A percentile compares a stretch with the other conserved stretches of the same genome.
Evolutionary conservation across 1,284 basidiomycete species (phyloP).

Genomic region (Phlebopus sp.): DNA sequence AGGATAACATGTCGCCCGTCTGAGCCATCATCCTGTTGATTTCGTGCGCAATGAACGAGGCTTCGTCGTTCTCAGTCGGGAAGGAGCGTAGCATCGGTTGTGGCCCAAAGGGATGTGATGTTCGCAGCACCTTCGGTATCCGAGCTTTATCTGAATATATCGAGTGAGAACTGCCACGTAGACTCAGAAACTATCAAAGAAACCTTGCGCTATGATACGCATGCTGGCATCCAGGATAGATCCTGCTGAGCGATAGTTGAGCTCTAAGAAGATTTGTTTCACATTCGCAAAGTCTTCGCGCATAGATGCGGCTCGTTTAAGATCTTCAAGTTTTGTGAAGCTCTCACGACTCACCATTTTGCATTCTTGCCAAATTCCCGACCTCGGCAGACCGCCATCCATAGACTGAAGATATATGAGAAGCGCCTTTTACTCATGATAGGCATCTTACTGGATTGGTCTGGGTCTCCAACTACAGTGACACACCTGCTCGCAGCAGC

Average conservation of each 20-base stretch:
- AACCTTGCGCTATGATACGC: slow-evolving; percentile 82
- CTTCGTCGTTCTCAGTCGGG: slow-evolving; percentile 56
- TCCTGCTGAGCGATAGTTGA: slow-evolving; percentile 87
- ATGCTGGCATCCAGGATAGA: slow-evolving; percentile 75
- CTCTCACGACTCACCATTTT: slow-evolving; percentile 42
- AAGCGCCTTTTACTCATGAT: background rate
- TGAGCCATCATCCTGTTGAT: slow-evolving; percentile 77
- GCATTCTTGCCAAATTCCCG: slow-evolving; percentile 78
- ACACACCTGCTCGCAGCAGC: slow-evolving; percentile 56
- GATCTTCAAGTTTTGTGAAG: background rate
- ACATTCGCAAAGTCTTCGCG: slow-evolving; percentile 63
- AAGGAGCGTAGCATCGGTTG: slow-evolving; percentile 54
- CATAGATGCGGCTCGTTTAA: background rate
- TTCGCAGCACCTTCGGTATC: slow-evolving; percentile 74
- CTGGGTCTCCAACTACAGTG: slow-evolving; percentile 89
- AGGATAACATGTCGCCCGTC: slow-evolving; percentile 70
- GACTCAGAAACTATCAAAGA: slow-evolving; percentile 5
- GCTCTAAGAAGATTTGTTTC: slow-evolving; percentile 73
- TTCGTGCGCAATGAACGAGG: slow-evolving; percentile 72
- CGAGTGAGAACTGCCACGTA: background rate
- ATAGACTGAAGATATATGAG: slow-evolving; percentile 52
- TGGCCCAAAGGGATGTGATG: slow-evolving; percentile 66
- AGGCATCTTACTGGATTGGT: slow-evolving; percentile 71
- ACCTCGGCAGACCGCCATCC: slow-evolving; percentile 89
- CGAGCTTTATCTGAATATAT: slow-evolving; percentile 58